Evolutionary conservation across 2,329 filamentous ascomycete genomes (phyloP).

Genomic region (Chaetomium strumarium): DNA sequence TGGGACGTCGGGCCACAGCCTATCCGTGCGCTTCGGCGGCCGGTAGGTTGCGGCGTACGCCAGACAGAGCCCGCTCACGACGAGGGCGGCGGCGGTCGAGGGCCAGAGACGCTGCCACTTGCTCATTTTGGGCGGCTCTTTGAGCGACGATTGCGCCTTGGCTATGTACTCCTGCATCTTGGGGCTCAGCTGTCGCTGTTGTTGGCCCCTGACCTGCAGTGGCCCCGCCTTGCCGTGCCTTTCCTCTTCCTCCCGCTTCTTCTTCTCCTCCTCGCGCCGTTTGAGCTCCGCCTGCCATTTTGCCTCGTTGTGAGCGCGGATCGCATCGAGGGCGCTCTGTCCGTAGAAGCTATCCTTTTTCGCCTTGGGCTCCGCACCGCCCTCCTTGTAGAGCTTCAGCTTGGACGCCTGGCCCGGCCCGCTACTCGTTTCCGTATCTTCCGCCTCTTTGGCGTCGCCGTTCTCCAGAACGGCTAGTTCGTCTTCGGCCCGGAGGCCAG

Average conservation of each 20-base stretch:
- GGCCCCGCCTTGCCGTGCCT: slow-evolving; percentile 36
- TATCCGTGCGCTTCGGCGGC: slow-evolving; percentile 39
- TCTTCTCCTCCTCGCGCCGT: slow-evolving; percentile 22
- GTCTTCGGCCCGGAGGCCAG: slow-evolving; percentile 56
- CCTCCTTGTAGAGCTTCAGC: slow-evolving; percentile 24
- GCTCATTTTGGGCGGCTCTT: slow-evolving; percentile 46
- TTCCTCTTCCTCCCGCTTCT: slow-evolving; percentile 36
- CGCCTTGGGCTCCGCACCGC: slow-evolving; percentile 20
- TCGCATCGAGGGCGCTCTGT: slow-evolving; percentile 49
- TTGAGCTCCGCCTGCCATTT: slow-evolving; percentile 41
- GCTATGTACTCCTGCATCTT: slow-evolving; percentile 38
- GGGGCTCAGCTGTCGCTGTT: slow-evolving; percentile 33
- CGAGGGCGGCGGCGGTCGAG: slow-evolving; percentile 42
- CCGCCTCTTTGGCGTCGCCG: slow-evolving; percentile 21
- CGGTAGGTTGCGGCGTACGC: slow-evolving; percentile 46
- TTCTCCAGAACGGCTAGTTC: slow-evolving; percentile 51
- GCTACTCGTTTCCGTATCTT: not conserved
- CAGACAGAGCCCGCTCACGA: slow-evolving; percentile 40
- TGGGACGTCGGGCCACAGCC: slow-evolving; percentile 56
- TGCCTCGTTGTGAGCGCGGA: slow-evolving; percentile 49
- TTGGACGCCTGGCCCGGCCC: slow-evolving; percentile 13
- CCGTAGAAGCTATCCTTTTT: slow-evolving; percentile 47
- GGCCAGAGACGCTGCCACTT: slow-evolving; percentile 51
- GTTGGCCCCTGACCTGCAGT: slow-evolving; percentile 36
- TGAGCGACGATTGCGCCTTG: slow-evolving; percentile 44